Base-by-base conservation (phyloP, 352 stramenopile genomes). In the Phytophthora fragariaefolia region DNA sequence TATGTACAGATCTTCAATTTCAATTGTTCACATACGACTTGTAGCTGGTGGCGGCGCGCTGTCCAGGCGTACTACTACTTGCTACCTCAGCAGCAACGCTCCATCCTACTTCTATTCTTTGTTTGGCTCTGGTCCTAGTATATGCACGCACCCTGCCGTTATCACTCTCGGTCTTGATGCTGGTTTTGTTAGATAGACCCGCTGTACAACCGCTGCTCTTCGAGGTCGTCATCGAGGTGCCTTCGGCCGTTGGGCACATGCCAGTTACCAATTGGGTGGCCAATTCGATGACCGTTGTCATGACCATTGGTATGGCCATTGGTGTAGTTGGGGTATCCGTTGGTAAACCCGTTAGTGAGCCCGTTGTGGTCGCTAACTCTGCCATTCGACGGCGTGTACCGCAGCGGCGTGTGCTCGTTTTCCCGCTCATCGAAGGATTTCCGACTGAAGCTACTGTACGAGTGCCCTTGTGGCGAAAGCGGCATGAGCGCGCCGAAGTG, bases 401-500 rank as follows among this genome's bases (percentile, higher is more conserved):
- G 73, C 48, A 89, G 40, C 7, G 74, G 69, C 20, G 70, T 85
- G 56, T 70, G 66, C 49, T 86, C 80, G 18, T 59, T 74, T 20
- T 89, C 80, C 47, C 73, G 76, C 1, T 78, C 72, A 30, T 90
- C 77, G 22, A 80, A 86, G 24, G 74, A 74, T 73, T 82, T 89
- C 20, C 68, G 75, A 24, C 73, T 51, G 34, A 76, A 77, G 0
- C 48, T 65, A 13, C 73, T 77, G 61, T 81, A 77, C 22, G 71
- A 66, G 17, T 66, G 74, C 9, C 71, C 71, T 34, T 76, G 70
- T 1, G 87, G 87, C 17, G 85, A 93, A 7, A 95, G 73, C 42
- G 87, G 87, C 83, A 95, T 93, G 36, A 95, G 76, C 1, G 85
- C 85, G 1, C 85, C 85, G 50, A 95, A 95, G 56, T 92, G 85